Evolutionary conservation across 805 yeast genomes (phyloP).

Genomic region (Candida odintsovae): DNA sequence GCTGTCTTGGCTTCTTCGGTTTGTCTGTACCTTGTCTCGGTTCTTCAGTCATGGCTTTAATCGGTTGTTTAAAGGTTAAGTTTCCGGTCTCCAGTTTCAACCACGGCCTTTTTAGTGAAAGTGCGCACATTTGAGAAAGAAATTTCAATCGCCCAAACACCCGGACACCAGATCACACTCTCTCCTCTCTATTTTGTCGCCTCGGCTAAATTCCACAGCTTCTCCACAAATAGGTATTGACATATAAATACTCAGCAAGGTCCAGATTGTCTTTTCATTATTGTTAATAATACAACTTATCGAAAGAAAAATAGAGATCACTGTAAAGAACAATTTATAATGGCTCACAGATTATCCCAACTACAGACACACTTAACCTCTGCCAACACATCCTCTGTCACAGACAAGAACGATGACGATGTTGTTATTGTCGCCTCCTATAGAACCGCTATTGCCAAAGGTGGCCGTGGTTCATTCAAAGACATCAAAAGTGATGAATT

Average conservation of each 20-base stretch:
- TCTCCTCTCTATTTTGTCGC: not conserved
- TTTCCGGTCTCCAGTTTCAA: not conserved
- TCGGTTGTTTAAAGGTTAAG: not conserved
- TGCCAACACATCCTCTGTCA: constrained; percentile 3
- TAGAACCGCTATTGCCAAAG: constrained; percentile 86
- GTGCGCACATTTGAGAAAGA: not conserved
- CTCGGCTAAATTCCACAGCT: not conserved
- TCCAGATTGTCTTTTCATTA: not conserved
- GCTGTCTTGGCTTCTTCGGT: not conserved
- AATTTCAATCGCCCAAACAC: not conserved
- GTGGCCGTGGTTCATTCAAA: constrained; percentile 80
- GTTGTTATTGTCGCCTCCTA: constrained; percentile 88
- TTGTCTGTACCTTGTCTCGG: not conserved
- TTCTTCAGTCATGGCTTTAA: not conserved
- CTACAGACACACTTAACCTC: constrained; percentile 26
- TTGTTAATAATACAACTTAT: too few species aligned
- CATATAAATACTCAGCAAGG: not conserved
- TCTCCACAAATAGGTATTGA: constrained; percentile 1
- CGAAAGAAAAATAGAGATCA: too few species aligned
- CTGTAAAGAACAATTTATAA: not conserved
- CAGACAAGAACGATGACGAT: constrained; percentile 44
- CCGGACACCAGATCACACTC: not conserved
- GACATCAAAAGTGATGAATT: constrained; percentile 80
- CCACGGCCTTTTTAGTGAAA: not conserved
- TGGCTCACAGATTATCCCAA: constrained; percentile 29